Percentiles rank a stretch among this genome's conserved stretches.
Evolutionary conservation across 2,329 filamentous ascomycete species (phyloP).

Genomic region (Fusarium poae): DNA sequence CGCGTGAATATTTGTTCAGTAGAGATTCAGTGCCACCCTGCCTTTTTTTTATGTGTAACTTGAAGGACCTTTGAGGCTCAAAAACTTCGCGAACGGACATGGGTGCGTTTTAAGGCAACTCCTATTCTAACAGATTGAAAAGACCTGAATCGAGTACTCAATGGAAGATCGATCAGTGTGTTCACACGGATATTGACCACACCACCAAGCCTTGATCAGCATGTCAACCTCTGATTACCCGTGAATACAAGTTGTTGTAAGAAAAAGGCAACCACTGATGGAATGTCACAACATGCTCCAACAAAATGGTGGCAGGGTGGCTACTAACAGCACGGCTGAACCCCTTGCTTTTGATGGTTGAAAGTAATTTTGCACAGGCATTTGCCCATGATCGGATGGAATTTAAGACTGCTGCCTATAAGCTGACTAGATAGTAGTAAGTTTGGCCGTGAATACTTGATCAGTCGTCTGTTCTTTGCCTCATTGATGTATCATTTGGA

Average conservation of each 20-base stretch:
- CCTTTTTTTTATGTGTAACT: background rate
- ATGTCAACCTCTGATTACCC: background rate
- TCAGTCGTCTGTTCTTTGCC: background rate
- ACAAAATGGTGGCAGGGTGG: background rate
- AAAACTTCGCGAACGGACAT: background rate
- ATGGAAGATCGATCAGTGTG: background rate
- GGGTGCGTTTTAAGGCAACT: background rate
- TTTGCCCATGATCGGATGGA: background rate
- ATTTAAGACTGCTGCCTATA: background rate
- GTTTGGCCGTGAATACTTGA: accelerated
- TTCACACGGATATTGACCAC: background rate
- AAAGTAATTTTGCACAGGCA: background rate
- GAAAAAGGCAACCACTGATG: background rate
- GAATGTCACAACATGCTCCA: background rate
- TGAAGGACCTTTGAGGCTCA: background rate
- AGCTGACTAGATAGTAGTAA: background rate
- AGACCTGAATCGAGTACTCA: background rate
- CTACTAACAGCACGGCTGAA: too few relatives aligned
- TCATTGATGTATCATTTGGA: background rate
- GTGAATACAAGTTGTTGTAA: too few relatives aligned
- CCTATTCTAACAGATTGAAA: background rate
- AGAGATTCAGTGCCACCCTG: background rate
- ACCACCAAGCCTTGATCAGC: background rate
- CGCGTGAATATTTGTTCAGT: background rate
- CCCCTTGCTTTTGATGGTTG: background rate